These are phyloP conservation scores for Agrocybe pediades DNA, from an alignment of 768 basidiomycete genomes.

Conservation along the genomic window DNA sequence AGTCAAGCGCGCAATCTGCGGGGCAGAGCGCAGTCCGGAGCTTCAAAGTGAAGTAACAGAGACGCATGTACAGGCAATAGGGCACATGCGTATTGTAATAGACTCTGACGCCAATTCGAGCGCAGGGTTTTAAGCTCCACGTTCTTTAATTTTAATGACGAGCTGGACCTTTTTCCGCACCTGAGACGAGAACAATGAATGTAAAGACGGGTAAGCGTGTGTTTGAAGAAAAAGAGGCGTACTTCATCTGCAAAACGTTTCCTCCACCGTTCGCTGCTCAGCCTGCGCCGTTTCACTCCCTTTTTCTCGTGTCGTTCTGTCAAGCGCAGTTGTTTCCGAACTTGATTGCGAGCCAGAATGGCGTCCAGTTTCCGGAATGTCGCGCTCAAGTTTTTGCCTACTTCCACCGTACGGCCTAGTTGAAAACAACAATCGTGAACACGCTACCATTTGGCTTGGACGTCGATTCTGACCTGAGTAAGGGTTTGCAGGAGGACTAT, in stretches of 20 bases:
- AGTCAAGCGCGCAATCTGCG: constrained; percentile 12
- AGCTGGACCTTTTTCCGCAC: constrained; percentile 83
- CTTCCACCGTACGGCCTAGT: constrained; percentile 68
- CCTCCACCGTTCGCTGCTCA: constrained; percentile 78
- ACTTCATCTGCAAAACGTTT: constrained; percentile 80
- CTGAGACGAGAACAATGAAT: constrained; percentile 35
- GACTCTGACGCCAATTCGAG: background rate
- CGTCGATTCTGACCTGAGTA: constrained; percentile 51
- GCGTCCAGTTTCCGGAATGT: constrained; percentile 52
- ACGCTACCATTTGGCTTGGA: constrained; percentile 1
- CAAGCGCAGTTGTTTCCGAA: constrained; percentile 49
- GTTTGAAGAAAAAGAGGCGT: constrained; percentile 23
- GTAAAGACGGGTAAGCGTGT: constrained; percentile 8
- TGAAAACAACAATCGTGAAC: constrained; percentile 3
- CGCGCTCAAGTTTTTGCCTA: constrained; percentile 37
- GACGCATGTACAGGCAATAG: constrained; percentile 5
- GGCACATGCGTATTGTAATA: constrained; percentile 9
- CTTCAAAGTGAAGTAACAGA: constrained; percentile 11
- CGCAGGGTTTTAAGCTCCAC: constrained; percentile 54
- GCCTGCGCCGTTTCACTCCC: constrained; percentile 74
- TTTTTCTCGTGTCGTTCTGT: constrained; percentile 78
- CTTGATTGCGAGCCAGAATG: constrained; percentile 57
- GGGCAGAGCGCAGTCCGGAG: constrained; percentile 9
- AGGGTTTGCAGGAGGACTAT: constrained; percentile 41
- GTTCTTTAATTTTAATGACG: constrained; percentile 75